Conservation (phyloP, 768 basidiomycete species). For the Leccinum ochraceum region DNA sequence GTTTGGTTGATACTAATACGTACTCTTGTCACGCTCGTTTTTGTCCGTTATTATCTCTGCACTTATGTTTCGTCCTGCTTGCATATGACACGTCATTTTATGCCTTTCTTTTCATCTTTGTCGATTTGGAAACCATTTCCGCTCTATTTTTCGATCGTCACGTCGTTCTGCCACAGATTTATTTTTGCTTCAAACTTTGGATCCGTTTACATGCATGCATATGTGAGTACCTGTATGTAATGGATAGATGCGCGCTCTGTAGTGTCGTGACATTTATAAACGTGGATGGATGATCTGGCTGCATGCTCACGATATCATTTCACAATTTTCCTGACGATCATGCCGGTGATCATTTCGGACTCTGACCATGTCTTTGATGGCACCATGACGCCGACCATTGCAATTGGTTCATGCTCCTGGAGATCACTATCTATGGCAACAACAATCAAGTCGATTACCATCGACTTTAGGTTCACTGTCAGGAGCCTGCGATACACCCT, state of each 20-base stretch:
- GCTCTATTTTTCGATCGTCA: neutral
- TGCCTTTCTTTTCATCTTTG: neutral
- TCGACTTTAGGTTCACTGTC: too few relatives aligned
- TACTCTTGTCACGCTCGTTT: neutral
- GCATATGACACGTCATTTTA: neutral
- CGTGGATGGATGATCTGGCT: too few relatives aligned
- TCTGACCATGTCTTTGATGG: neutral
- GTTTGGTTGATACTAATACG: neutral
- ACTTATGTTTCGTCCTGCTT: neutral
- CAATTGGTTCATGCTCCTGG: too few relatives aligned
- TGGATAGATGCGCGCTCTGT: neutral
- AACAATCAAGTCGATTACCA: too few relatives aligned
- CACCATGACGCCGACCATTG: slow-evolving; percentile 3
- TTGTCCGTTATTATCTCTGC: neutral
- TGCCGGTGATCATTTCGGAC: neutral
- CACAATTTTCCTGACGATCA: neutral
- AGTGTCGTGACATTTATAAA: neutral
- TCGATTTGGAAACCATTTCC: neutral
- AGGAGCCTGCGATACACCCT: too few relatives aligned
- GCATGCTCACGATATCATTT: neutral
- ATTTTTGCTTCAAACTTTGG: neutral
- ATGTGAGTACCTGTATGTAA: neutral
- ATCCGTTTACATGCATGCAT: neutral
- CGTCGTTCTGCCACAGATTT: neutral
- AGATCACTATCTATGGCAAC: too few relatives aligned